Conservation (phyloP, 176 grass and related monocot species). For the Bonia amplexicaulis region DNA sequence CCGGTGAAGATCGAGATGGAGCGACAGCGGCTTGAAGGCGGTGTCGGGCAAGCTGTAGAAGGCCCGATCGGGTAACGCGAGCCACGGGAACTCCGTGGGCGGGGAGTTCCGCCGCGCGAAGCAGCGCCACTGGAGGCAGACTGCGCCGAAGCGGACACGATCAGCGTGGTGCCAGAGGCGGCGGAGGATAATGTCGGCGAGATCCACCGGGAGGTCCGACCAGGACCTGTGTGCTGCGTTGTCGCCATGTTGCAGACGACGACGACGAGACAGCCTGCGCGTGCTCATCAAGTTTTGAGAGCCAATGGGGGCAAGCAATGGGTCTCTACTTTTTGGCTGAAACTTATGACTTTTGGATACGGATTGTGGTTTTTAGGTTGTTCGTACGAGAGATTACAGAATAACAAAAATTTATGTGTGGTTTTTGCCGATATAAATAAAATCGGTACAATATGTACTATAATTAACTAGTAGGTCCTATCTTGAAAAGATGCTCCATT, state of each 20-base stretch:
- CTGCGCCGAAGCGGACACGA: neutral
- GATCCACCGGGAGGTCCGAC: neutral
- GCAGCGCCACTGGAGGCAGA: neutral
- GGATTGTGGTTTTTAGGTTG: too few species aligned
- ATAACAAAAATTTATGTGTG: too few species aligned
- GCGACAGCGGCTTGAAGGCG: neutral
- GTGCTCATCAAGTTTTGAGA: too few species aligned
- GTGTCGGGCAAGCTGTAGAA: constrained; percentile 2
- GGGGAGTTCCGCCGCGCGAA: neutral
- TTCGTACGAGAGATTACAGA: too few species aligned
- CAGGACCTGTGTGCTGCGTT: neutral
- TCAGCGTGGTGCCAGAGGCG: neutral
- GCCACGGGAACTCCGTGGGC: neutral
- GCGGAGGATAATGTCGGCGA: neutral
- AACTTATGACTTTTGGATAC: too few species aligned
- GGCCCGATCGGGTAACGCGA: neutral
- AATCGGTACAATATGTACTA: too few species aligned
- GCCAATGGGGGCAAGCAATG: too few species aligned
- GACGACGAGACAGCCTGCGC: neutral
- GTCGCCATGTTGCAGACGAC: neutral
- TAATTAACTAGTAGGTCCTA: too few species aligned
- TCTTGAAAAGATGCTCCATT: too few species aligned
- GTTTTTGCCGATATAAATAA: too few species aligned
- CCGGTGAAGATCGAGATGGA: neutral
- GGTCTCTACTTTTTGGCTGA: too few species aligned